Evolutionary conservation across 2,329 filamentous ascomycete species (phyloP), one percentile per base, ranked within the genome.

Genomic region (Elsinoe fawcettii): DNA sequence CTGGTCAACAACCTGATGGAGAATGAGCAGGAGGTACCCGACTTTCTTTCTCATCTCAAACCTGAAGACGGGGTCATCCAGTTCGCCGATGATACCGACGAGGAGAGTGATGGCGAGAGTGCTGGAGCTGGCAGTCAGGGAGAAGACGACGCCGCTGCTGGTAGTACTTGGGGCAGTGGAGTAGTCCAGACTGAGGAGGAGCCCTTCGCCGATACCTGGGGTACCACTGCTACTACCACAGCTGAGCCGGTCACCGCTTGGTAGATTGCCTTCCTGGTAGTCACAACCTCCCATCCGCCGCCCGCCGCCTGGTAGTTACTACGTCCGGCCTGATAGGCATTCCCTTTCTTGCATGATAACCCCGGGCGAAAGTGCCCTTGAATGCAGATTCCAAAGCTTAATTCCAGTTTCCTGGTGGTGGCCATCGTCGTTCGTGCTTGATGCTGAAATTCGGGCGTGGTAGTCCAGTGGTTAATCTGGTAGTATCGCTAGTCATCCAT

Each of bases 1-100:
- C 77, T 99, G 0, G 87, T 89, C 36, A 90, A 91, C 69, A 84
- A 89, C 5, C 77, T 99, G 0, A 67, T 95, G 0, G 92, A 97
- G 72, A 88, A 83, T 4, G 78, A 83, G 4, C 90, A 96, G 71
- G 72, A 77, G 0, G 73, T 99, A 23, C 93, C 93, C 0, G 87
- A 95, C 0, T 97, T 97, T 68, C 79, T 97, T 0, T 68, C 86
- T 62, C 62, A 75, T 0, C 83, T 82, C 67, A 73, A 82, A 57
- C 86, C 86, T 0, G 79, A 85, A 58, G 78, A 79, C 1, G 74
- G 72, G 0, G 71, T 75, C 63, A 69, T 59, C 30, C 67, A 71
- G 2, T 84, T 80, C 60, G 73, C 81, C 18, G 81, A 84, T 36
- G 76, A 82, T 47, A 74, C 73, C 5, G 77, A 79, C 49, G 69